phyloP scores from a whole-genome alignment of 2,329 filamentous ascomycete genomes.

The Penicillium hordei region DNA sequence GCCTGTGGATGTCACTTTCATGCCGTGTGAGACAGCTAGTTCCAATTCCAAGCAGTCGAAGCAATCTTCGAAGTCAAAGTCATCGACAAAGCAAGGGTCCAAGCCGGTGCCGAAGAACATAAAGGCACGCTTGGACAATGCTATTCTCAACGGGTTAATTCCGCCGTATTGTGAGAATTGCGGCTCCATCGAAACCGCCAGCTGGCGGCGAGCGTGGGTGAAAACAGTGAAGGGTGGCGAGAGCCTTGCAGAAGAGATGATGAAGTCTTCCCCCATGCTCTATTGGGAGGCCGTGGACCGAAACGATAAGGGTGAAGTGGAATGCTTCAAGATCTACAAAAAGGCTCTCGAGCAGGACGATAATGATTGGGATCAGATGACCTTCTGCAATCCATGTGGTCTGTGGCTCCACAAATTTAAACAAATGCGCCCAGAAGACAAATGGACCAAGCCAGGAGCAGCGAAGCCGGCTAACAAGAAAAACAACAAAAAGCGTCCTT shows the following conservation, averaged over 20 bases:
- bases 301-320: slow-evolving; percentile 62
- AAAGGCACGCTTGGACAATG: slow-evolving; percentile 54
- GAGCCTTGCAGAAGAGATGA: slow-evolving; percentile 67
- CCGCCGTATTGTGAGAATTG: slow-evolving; percentile 91
- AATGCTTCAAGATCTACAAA: slow-evolving; percentile 70
- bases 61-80: slow-evolving; percentile 32
- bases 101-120: slow-evolving; percentile 66
- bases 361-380: slow-evolving; percentile 69
- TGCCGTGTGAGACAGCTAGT: slow-evolving; percentile 34
- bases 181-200: slow-evolving; percentile 91
- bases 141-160: slow-evolving; percentile 75
- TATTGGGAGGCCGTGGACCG: slow-evolving; percentile 68
- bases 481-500: slow-evolving; percentile 39
- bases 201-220: slow-evolving; percentile 92
- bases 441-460: slow-evolving; percentile 65
- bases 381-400: slow-evolving; percentile 93
- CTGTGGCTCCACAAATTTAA: slow-evolving; percentile 92
- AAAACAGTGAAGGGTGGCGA: slow-evolving; percentile 71
- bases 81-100: slow-evolving; percentile 47
- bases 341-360: slow-evolving; percentile 68
- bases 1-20: slow-evolving; percentile 45
- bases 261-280: slow-evolving; percentile 70
- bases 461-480: slow-evolving; percentile 42
- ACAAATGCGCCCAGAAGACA: slow-evolving; percentile 75
- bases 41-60: neutral